phyloP scores from a whole-genome alignment of 805 yeast genomes.

The Geotrichum ghanense region DNA sequence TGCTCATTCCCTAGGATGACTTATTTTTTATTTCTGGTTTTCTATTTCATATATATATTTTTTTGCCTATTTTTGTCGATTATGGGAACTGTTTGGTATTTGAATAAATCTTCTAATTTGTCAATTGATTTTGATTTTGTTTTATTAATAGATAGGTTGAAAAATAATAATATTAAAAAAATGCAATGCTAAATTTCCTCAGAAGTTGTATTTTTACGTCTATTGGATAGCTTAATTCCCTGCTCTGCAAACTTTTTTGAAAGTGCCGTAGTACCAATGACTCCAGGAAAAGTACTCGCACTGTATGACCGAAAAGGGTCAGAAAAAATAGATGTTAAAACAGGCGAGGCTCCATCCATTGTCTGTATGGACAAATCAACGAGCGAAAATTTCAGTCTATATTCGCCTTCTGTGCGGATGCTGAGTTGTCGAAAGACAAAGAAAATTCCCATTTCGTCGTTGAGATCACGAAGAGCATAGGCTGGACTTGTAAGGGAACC shows the following conservation, averaged over 20 bases:
- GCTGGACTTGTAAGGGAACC: conserved; percentile 32
- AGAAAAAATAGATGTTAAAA: conserved; percentile 23
- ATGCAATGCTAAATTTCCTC: no score
- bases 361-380: conserved; percentile 22
- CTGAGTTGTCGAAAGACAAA: conserved; percentile 32
- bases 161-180: no score
- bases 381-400: conserved; percentile 28
- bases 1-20: no score
- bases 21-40: no score
- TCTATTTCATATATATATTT: no score
- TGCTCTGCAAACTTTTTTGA: conserved; percentile 33
- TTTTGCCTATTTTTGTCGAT: no score
- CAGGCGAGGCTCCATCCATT: conserved; percentile 7
- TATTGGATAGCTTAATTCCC: conserved; percentile 32
- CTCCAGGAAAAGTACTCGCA: conserved; percentile 37
- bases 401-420: conserved; percentile 33
- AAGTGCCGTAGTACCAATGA: conserved; percentile 31
- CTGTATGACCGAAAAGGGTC: conserved; percentile 29
- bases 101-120: no score
- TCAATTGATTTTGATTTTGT: no score
- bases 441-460: conserved; percentile 30
- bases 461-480: conserved; percentile 27
- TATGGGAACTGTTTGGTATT: no score
- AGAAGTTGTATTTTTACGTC: conserved; percentile 29
- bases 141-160: no score